A percentile compares a stretch with the other conserved stretches of the same genome.
phyloP scores from a whole-genome alignment of 192 early-diverging fungal genomes.

The Dissophora globulifera region DNA sequence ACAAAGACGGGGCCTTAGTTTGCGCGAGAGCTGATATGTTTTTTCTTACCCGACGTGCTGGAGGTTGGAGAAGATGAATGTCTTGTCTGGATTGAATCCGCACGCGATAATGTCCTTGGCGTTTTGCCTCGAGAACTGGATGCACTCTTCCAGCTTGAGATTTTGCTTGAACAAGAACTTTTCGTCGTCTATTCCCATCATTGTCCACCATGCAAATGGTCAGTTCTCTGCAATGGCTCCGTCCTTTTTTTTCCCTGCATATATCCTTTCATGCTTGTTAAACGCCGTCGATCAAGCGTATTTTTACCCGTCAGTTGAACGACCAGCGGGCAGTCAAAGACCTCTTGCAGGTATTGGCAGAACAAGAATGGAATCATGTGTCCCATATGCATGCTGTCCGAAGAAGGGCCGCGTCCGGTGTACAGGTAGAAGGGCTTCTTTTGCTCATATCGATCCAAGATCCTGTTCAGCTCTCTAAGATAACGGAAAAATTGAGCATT shows the following conservation, averaged over 20 bases:
- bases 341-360: constrained; percentile 95
- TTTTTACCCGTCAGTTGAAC: constrained; percentile 87
- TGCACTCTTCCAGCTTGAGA: constrained; percentile 83
- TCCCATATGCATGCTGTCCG: constrained; percentile 93
- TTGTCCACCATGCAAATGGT: too few species aligned
- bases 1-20: too few species aligned
- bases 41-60: constrained; percentile 83
- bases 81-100: constrained; percentile 95
- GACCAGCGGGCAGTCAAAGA: constrained; percentile 94
- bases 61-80: constrained; percentile 96
- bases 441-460: constrained; percentile 93
- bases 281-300: not conserved
- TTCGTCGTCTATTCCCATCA: constrained; percentile 97
- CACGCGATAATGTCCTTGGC: constrained; percentile 95
- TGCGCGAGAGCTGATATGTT: too few species aligned
- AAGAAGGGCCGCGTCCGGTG: constrained; percentile 96
- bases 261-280: too few species aligned
- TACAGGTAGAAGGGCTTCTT: constrained; percentile 98
- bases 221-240: too few species aligned
- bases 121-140: constrained; percentile 80
- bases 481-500: constrained; percentile 5
- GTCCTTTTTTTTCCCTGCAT: too few species aligned
- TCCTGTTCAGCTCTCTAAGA: constrained; percentile 77
- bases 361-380: constrained; percentile 98
- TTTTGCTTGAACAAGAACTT: constrained; percentile 96